These are phyloP conservation scores for Puccinia brachypodii DNA, from an alignment of 1,284 basidiomycete species.

Conservation along the genomic window DNA sequence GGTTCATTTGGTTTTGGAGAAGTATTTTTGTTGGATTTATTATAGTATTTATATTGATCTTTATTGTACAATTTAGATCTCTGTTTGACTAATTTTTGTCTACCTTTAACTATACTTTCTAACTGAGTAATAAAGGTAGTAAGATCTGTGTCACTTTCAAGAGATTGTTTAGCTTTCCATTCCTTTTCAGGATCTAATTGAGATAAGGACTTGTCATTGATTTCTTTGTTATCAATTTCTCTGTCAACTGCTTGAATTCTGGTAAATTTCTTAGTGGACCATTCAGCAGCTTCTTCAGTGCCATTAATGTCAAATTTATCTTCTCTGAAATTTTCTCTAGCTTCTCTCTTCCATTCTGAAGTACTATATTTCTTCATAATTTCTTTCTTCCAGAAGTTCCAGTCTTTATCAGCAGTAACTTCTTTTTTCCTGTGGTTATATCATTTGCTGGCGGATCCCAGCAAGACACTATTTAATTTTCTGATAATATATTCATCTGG, in stretches of 20 bases:
- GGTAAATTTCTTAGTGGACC: not conserved
- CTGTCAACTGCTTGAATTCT: not conserved
- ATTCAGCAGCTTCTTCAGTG: not conserved
- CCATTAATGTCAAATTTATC: not conserved
- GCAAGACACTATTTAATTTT: not conserved
- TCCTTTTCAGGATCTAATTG: not conserved
- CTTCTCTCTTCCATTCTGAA: not conserved
- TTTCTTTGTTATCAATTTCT: not conserved
- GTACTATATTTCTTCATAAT: not conserved
- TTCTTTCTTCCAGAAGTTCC: not conserved
- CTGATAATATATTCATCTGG: not conserved
- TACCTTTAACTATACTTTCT: too few relatives aligned
- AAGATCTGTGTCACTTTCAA: too few relatives aligned
- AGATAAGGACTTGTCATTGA: not conserved
- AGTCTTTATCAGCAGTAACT: not conserved
- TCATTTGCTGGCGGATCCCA: not conserved
- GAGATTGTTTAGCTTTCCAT: too few relatives aligned
- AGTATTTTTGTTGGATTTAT: too few relatives aligned
- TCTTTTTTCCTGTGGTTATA: not conserved
- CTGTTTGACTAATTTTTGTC: too few relatives aligned
- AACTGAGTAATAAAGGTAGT: too few relatives aligned
- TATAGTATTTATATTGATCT: too few relatives aligned
- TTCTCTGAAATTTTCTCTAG: not conserved
- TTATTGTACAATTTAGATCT: too few relatives aligned
- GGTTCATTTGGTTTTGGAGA: too few relatives aligned